Evolutionary conservation across 2,329 filamentous ascomycete species (phyloP).

Genomic region (Dothideomycetidae sp.): DNA sequence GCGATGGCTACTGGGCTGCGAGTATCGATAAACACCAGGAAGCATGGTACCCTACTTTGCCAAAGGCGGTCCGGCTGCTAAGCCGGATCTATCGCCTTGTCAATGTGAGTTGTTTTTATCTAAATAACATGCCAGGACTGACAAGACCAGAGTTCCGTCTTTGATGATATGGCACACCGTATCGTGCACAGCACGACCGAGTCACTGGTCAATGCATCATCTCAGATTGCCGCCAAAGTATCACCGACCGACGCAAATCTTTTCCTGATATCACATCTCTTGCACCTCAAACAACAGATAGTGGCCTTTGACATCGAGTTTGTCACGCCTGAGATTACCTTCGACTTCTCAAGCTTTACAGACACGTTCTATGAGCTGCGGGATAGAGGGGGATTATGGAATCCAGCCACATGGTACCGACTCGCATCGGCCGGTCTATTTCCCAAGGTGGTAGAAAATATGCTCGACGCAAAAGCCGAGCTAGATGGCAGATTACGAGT

Average conservation of each 20-base stretch:
- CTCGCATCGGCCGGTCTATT: conserved; percentile 39
- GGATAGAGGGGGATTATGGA: conserved; percentile 50
- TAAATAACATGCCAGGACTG: conserved; percentile 14
- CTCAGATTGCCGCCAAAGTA: conserved; percentile 47
- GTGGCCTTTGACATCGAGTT: conserved; percentile 88
- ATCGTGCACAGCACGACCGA: conserved; percentile 84
- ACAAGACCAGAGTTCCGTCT: conserved; percentile 43
- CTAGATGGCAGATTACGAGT: conserved; percentile 47
- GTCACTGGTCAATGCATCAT: conserved; percentile 63
- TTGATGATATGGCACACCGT: conserved; percentile 58
- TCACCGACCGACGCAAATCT: conserved; percentile 63
- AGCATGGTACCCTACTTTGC: conserved; percentile 52
- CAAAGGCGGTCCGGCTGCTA: conserved; percentile 53
- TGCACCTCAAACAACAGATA: conserved; percentile 90
- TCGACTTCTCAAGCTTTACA: conserved; percentile 52
- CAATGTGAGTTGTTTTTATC: conserved; percentile 34
- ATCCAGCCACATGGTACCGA: conserved; percentile 46
- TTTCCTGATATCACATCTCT: conserved; percentile 87
- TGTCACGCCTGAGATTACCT: conserved; percentile 48
- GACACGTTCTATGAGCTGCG: conserved; percentile 55
- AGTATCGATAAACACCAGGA: conserved; percentile 18
- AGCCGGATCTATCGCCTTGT: conserved; percentile 56
- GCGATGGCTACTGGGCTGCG: conserved; percentile 32
- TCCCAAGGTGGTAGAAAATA: conserved; percentile 54
- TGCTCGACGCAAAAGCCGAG: conserved; percentile 57